Base-by-base conservation (phyloP, 1,139 yeast genomes). In the Wickerhamiella infanticola region DNA sequence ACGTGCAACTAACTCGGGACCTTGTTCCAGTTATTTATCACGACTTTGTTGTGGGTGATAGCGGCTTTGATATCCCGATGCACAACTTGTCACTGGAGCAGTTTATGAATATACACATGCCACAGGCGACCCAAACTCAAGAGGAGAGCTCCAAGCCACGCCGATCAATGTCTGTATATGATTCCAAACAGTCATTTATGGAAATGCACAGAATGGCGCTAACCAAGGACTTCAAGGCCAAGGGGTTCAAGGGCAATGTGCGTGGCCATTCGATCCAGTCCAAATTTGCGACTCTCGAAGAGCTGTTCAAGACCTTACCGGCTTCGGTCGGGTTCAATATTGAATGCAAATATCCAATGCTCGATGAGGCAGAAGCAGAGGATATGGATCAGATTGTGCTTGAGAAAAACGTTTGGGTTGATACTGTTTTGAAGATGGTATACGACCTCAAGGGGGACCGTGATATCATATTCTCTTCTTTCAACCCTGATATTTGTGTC, bases 21-120 rank as follows among this genome's bases (percentile, higher is more conserved):
- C 71, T 71, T 53, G 78, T 85, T 9, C 97, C 97, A 1, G 97
- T 90, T 9, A 82, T 90, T 37, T 90, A 90, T 59, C 98, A 90
- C 61, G 98, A 90, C 62, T 90, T 90, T 60, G 64, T 86, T 31
- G 96, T 90, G 40, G 95, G 96, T 1, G 97, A 90, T 61, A 79
- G 94, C 3, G 98, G 98, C 9, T 86, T 84, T 46, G 98, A 90
- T 65, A 81, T 88, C 45, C 97, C 97, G 3, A 88, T 90, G 95
- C 95, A 88, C 63, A 77, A 82, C 24, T 68, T 90, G 57, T 88
- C 97, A 0, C 70, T 81, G 33, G 97, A 90, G 59, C 97, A 90
- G 61, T 90, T 90, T 56, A 67, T 85, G 63, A 75, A 77, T 33
- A 71, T 84, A 27, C 62, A 63, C 26, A 52, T 53, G 37, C 58